A percentile compares a stretch with the other conserved stretches of the same genome.
phyloP scores from a whole-genome alignment of 768 basidiomycete species.

The Suillus discolor region DNA sequence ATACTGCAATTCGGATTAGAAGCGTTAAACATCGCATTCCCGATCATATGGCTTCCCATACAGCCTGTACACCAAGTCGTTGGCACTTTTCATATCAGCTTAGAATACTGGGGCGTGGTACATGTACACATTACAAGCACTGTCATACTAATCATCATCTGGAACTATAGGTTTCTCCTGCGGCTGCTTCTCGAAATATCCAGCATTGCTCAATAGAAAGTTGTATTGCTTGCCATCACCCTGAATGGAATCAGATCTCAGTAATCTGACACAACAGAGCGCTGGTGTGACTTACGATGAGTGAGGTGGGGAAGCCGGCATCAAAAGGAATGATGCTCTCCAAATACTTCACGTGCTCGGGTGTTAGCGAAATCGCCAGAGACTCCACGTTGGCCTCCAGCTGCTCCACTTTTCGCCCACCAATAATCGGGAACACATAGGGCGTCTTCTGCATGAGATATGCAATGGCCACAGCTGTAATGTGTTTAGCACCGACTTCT shows the following conservation, averaged over 20 bases:
- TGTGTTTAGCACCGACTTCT: slow-evolving; percentile 37
- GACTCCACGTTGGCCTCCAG: slow-evolving; percentile 51
- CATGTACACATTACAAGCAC: not conserved
- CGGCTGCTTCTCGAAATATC: slow-evolving; percentile 24
- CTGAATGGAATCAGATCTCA: slow-evolving; percentile 15
- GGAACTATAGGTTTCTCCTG: slow-evolving; percentile 16
- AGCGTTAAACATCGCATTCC: no score
- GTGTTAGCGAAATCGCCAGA: slow-evolving; percentile 44
- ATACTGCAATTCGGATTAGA: not conserved
- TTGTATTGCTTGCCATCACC: slow-evolving; percentile 28
- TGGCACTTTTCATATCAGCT: not conserved
- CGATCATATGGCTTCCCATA: no score
- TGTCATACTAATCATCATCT: not conserved
- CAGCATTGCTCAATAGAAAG: slow-evolving; percentile 17
- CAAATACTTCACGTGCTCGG: slow-evolving; percentile 45
- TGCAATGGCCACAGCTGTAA: slow-evolving; percentile 49
- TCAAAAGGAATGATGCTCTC: slow-evolving; percentile 47
- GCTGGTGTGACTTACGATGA: slow-evolving; percentile 28
- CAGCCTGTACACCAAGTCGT: not conserved
- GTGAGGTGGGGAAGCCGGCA: slow-evolving; percentile 41
- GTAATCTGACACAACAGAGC: not conserved
- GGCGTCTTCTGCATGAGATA: slow-evolving; percentile 50
- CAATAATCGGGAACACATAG: slow-evolving; percentile 52
- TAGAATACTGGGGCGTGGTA: not conserved
- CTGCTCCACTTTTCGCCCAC: slow-evolving; percentile 53